Conservation (phyloP, 179 eudicot genomes). For the Camellia oleifera region DNA sequence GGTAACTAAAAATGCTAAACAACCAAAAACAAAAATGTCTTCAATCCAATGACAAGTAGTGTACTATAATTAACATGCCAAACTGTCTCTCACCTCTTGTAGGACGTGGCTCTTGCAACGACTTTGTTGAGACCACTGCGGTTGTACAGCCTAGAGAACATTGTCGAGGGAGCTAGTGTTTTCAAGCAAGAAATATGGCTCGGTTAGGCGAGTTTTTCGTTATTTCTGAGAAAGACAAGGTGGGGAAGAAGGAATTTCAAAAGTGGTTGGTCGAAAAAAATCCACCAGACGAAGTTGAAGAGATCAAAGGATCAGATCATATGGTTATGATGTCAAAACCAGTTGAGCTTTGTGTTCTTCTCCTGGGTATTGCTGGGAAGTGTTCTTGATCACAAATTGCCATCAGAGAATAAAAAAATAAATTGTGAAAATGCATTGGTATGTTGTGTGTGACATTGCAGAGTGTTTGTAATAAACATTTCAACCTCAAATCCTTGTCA, state of each 20-base stretch:
- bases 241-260: slow-evolving; percentile 8
- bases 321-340: slow-evolving; percentile 36
- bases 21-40: not conserved
- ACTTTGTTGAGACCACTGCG: slow-evolving; percentile 17
- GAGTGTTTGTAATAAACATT: too few species aligned
- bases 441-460: too few species aligned
- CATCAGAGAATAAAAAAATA: not conserved
- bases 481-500: too few species aligned
- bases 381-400: slow-evolving; percentile 3
- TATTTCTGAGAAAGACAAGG: slow-evolving; percentile 17
- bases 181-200: slow-evolving; percentile 19
- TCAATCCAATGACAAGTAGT: not conserved
- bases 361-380: slow-evolving; percentile 18
- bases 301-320: slow-evolving; percentile 25
- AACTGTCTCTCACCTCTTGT: not conserved
- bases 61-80: not conserved
- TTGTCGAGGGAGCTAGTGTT: slow-evolving; percentile 14
- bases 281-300: slow-evolving; percentile 26
- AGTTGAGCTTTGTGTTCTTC: slow-evolving; percentile 18
- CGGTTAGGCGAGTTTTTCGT: slow-evolving; percentile 21
- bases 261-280: slow-evolving; percentile 28
- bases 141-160: slow-evolving; percentile 15
- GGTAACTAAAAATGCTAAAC: slow-evolving; percentile 12
- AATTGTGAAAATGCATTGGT: too few species aligned
- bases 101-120: slow-evolving; percentile 27